A percentile compares a stretch with the other conserved stretches of the same genome.
Conservation (phyloP, 1,139 yeast species). For the Protomyces macrosporus region DNA sequence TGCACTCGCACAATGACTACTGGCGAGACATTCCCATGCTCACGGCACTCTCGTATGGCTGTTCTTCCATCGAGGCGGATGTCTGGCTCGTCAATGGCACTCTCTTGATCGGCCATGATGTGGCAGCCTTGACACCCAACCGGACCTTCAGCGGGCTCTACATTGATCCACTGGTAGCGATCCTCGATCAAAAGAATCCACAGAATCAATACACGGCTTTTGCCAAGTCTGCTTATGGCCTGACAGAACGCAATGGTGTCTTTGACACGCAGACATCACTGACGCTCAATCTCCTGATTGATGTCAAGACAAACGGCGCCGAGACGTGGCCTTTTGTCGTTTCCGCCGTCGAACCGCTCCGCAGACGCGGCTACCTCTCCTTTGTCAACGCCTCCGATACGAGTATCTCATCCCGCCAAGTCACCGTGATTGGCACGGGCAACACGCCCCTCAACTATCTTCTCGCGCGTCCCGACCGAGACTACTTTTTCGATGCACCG, state of each 20-base stretch:
- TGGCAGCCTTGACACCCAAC: slow-evolving; percentile 44
- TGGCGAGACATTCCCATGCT: slow-evolving; percentile 60
- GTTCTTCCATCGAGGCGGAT: slow-evolving; percentile 64
- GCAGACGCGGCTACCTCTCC: slow-evolving; percentile 42
- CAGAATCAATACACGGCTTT: slow-evolving; percentile 16
- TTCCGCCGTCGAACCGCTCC: slow-evolving; percentile 40
- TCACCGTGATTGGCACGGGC: slow-evolving; percentile 42
- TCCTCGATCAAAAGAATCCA: slow-evolving; percentile 48
- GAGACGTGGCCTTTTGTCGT: slow-evolving; percentile 40
- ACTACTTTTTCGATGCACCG: slow-evolving; percentile 35
- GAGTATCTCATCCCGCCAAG: slow-evolving; percentile 37
- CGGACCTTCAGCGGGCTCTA: slow-evolving; percentile 52
- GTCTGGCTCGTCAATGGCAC: slow-evolving; percentile 51
- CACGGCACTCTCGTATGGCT: slow-evolving; percentile 58
- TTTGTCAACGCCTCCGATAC: slow-evolving; percentile 37
- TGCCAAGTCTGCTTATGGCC: not conserved
- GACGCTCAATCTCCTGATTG: slow-evolving; percentile 47
- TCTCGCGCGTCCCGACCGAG: slow-evolving; percentile 29
- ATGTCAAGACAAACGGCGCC: slow-evolving; percentile 46
- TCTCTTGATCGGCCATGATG: slow-evolving; percentile 61
- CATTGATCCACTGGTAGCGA: slow-evolving; percentile 48
- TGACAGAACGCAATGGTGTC: slow-evolving; percentile 39
- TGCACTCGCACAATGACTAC: slow-evolving; percentile 57
- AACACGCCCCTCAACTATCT: slow-evolving; percentile 32
- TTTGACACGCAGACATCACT: slow-evolving; percentile 44